A percentile compares a stretch with the other conserved stretches of the same genome.
Conservation (phyloP, 2,329 filamentous ascomycete species). For the Colletotrichum tabaci region DNA sequence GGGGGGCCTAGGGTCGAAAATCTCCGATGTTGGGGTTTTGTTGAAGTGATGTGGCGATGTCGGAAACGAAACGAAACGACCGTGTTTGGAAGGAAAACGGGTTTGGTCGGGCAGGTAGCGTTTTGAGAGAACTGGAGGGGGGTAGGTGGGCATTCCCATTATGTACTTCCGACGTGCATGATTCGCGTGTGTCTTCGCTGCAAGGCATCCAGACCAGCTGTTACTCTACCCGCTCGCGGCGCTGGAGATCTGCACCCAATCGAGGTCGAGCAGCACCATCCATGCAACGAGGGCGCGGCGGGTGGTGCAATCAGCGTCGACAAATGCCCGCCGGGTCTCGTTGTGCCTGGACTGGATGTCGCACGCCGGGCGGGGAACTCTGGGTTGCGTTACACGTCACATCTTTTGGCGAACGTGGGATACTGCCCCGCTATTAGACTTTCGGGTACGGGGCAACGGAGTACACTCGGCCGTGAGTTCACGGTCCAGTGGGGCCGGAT, state of each 20-base stretch:
- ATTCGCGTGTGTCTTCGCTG: background rate
- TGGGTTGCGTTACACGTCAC: background rate
- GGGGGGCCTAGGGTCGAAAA: background rate
- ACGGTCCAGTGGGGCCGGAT: background rate
- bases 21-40: slow-evolving; percentile 22
- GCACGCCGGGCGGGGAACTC: background rate
- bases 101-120: background rate
- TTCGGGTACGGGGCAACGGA: background rate
- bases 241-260: background rate
- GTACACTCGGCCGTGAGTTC: background rate
- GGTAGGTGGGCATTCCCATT: background rate
- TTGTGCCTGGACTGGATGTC: background rate
- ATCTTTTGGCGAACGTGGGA: background rate
- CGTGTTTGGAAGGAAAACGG: background rate
- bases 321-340: too few relatives aligned
- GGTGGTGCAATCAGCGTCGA: background rate
- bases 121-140: background rate
- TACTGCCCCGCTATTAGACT: background rate
- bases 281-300: background rate
- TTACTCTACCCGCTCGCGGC: background rate
- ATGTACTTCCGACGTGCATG: background rate
- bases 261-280: background rate
- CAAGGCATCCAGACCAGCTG: background rate
- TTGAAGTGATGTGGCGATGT: background rate
- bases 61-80: background rate